These are phyloP conservation scores for Amanita muscaria DNA, from an alignment of 768 basidiomycete species.

Conservation along the genomic window DNA sequence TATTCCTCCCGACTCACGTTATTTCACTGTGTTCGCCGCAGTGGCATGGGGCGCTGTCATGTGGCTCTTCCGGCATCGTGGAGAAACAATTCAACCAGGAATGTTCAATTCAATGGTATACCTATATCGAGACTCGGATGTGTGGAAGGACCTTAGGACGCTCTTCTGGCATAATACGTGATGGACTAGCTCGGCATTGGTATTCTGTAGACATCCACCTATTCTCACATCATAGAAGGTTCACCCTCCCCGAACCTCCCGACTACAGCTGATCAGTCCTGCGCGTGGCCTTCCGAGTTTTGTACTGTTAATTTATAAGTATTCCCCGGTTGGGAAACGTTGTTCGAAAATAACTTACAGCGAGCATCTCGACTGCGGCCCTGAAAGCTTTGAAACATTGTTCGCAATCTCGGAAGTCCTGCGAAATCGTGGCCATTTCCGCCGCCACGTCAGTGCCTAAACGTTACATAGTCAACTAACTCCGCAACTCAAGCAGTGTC, in stretches of 20 bases:
- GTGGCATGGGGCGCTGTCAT: conserved; percentile 93
- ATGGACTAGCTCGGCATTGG: conserved; percentile 9
- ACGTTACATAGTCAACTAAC: no score
- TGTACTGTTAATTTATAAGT: conserved; percentile 47
- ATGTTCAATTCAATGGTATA: conserved; percentile 97
- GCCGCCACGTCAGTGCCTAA: conserved; percentile 57
- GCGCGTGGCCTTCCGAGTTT: conserved; percentile 46
- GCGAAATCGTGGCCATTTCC: conserved; percentile 50
- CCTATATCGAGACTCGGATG: conserved; percentile 88
- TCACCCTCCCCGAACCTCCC: no score
- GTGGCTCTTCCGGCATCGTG: conserved; percentile 85
- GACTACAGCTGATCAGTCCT: conserved; percentile 45
- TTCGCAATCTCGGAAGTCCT: conserved; percentile 40
- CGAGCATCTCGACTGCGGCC: conserved; percentile 63
- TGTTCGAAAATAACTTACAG: conserved; percentile 29
- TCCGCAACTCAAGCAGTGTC: no score
- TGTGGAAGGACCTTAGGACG: conserved; percentile 75
- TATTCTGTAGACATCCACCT: not conserved
- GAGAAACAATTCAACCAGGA: conserved; percentile 90
- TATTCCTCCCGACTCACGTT: conserved; percentile 73
- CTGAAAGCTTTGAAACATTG: conserved; percentile 50
- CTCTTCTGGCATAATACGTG: conserved; percentile 88
- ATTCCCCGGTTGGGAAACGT: conserved; percentile 8
- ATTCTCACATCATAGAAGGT: conserved; percentile 13
- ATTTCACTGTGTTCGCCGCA: conserved; percentile 84